A percentile compares a stretch with the other conserved stretches of the same genome.
Evolutionary conservation across 2,329 filamentous ascomycete species (phyloP).

Genomic region (Atkinsonella texensis): DNA sequence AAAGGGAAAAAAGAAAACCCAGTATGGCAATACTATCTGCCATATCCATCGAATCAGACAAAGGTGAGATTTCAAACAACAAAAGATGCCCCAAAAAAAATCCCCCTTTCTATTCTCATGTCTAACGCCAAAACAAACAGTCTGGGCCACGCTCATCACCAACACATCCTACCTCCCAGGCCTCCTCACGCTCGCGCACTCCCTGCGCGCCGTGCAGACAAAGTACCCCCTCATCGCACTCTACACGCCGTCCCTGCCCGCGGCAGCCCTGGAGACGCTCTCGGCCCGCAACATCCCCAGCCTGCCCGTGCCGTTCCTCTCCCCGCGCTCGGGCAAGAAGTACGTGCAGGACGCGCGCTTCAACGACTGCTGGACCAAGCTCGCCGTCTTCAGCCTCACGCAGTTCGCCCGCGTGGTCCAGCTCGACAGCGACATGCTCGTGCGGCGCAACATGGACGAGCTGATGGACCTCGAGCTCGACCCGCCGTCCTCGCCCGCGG

Average conservation of each 20-base stretch:
- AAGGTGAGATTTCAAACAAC: background rate
- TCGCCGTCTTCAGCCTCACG: slow-evolving; percentile 62
- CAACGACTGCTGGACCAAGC: slow-evolving; percentile 83
- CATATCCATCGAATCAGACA: background rate
- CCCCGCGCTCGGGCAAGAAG: slow-evolving; percentile 52
- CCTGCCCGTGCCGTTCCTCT: slow-evolving; percentile 59
- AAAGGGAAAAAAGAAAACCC: background rate
- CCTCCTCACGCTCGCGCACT: slow-evolving; percentile 69
- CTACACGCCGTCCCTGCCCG: slow-evolving; percentile 67
- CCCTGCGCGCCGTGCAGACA: slow-evolving; percentile 51
- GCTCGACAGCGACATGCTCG: slow-evolving; percentile 82
- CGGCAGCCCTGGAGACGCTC: slow-evolving; percentile 56
- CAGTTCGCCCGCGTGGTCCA: slow-evolving; percentile 73
- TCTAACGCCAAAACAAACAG: slow-evolving; percentile 28
- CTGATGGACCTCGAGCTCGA: slow-evolving; percentile 75
- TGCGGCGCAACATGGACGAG: slow-evolving; percentile 79
- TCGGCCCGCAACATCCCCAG: slow-evolving; percentile 55
- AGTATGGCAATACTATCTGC: background rate
- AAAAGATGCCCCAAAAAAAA: background rate
- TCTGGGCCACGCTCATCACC: slow-evolving; percentile 82
- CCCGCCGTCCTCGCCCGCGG: background rate
- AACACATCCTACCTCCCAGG: slow-evolving; percentile 73
- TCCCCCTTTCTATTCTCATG: background rate
- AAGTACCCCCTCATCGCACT: slow-evolving; percentile 72
- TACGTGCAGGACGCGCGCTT: slow-evolving; percentile 72